Percentiles rank a stretch among this genome's conserved stretches.
Evolutionary conservation across 2,329 filamentous ascomycete species (phyloP).

Genomic region (Botrytis porri): DNA sequence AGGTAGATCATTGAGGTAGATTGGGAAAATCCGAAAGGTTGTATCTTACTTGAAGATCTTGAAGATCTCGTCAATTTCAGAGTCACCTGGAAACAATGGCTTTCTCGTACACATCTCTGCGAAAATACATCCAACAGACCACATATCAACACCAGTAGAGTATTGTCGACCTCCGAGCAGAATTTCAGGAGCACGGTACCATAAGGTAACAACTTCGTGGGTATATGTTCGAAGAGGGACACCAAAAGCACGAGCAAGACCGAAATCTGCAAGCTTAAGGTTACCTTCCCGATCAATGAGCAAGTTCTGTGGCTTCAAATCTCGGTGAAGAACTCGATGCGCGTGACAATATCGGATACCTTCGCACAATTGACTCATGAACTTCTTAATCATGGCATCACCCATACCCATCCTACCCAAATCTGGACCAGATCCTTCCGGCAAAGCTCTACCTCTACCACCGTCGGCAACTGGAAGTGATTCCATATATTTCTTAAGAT

Average conservation of each 20-base stretch:
- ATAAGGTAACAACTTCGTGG: conserved; percentile 91
- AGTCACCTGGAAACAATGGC: conserved; percentile 88
- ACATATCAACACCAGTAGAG: conserved; percentile 93
- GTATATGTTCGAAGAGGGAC: conserved; percentile 90
- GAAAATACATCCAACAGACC: conserved; percentile 92
- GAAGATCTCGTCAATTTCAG: conserved; percentile 92
- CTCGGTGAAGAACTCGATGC: conserved; percentile 81
- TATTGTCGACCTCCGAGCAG: conserved; percentile 87
- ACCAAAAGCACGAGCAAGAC: conserved; percentile 84
- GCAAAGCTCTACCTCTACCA: conserved; percentile 79
- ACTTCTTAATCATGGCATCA: conserved; percentile 82
- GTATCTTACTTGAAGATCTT: conserved; percentile 77
- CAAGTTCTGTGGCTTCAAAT: conserved; percentile 87
- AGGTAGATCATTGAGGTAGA: neutral
- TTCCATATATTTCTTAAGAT: conserved; percentile 97
- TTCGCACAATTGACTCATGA: conserved; percentile 84
- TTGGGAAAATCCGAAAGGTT: neutral
- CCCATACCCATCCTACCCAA: conserved; percentile 69
- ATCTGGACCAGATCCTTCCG: conserved; percentile 67
- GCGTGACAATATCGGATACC: conserved; percentile 87
- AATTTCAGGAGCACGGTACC: conserved; percentile 91
- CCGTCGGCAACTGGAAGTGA: conserved; percentile 79
- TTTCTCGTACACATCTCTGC: conserved; percentile 96
- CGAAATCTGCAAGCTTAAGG: conserved; percentile 87
- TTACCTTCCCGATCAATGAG: conserved; percentile 84